Percentiles rank a stretch among this genome's conserved stretches.
Evolutionary conservation across 2,329 filamentous ascomycete species (phyloP).

Genomic region (Venturia carpophila): DNA sequence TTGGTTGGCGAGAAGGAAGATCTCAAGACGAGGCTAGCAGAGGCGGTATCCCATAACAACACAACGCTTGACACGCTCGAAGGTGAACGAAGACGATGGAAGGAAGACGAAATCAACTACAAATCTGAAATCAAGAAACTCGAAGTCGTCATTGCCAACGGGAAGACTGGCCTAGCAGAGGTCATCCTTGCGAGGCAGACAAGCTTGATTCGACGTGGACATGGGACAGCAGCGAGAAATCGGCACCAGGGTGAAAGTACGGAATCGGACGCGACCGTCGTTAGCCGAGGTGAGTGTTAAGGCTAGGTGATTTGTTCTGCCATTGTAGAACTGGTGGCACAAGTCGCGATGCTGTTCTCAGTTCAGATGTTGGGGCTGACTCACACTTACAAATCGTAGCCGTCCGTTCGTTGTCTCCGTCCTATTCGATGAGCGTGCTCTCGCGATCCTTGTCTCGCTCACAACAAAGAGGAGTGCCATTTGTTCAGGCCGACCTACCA

Average conservation of each 20-base stretch:
- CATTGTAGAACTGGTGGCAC: neutral
- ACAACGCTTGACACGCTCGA: slow-evolving; percentile 11
- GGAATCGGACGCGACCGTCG: neutral
- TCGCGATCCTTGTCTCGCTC: slow-evolving; percentile 8
- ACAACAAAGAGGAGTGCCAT: neutral
- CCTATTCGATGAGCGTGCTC: slow-evolving; percentile 9
- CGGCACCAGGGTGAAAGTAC: neutral
- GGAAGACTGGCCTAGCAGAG: slow-evolving; percentile 14
- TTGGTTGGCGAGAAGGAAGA: slow-evolving; percentile 3
- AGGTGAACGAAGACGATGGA: slow-evolving; percentile 14
- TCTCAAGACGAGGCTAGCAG: neutral
- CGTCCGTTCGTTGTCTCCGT: neutral
- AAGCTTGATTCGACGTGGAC: slow-evolving; percentile 4
- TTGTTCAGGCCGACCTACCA: slow-evolving; percentile 10
- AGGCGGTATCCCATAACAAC: neutral
- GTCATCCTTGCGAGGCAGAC: slow-evolving; percentile 13
- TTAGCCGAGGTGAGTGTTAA: neutral
- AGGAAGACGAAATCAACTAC: slow-evolving; percentile 15
- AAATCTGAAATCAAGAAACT: slow-evolving; percentile 16
- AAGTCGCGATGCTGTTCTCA: neutral
- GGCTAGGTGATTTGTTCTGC: neutral
- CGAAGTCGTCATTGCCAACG: slow-evolving; percentile 15
- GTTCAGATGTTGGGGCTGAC: neutral
- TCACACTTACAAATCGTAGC: neutral
- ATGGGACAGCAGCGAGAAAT: neutral